Evolutionary conservation across 352 stramenopile genomes (phyloP), one percentile per base, ranked within the genome.

Genomic region (Ophiocytium majus): DNA sequence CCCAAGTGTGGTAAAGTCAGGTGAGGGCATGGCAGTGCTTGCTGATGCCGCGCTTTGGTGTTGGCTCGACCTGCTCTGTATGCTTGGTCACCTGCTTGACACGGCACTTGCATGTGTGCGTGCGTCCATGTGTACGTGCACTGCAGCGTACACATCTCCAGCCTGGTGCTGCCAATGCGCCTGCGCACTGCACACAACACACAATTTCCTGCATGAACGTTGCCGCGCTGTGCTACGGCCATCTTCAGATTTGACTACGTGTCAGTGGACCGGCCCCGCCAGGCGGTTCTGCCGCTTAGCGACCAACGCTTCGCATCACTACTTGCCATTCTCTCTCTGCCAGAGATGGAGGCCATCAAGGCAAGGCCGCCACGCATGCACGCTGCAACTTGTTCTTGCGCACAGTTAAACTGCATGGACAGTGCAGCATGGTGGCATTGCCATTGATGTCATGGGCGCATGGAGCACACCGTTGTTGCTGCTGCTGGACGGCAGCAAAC

Each of bases 201-300:
- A n/a, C n/a, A n/a, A n/a, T n/a, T n/a, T n/a, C n/a, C n/a, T n/a
- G n/a, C n/a, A n/a, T n/a, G n/a, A n/a, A n/a, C n/a, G n/a, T n/a
- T n/a, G n/a, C n/a, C n/a, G n/a, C n/a, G n/a, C n/a, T n/a, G n/a
- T n/a, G n/a, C n/a, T n/a, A n/a, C n/a, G n/a, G n/a, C n/a, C n/a
- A n/a, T n/a, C n/a, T n/a, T n/a, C 43, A 57, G 43, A 14, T 57
- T 57, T 57, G 43, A 57, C 43, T 57, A 57, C 43, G 76, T 86
- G n/a, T 86, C 43, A 1, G 82, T 50, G 9, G 50, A 37, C n/a
- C 50, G 82, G 17, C 82, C 82, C 14, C 23, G 75, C 31, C 31
- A 71, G 0, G 35, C 50, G 0, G 76, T 86, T n/a, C 43, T 33
- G 36, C 71, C 82, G 10, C 43, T 86, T 10, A 86, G 82, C 50